Evolutionary conservation across 805 yeast genomes (phyloP), one percentile per base, ranked within the genome.

Genomic region (Candida sithepensis): DNA sequence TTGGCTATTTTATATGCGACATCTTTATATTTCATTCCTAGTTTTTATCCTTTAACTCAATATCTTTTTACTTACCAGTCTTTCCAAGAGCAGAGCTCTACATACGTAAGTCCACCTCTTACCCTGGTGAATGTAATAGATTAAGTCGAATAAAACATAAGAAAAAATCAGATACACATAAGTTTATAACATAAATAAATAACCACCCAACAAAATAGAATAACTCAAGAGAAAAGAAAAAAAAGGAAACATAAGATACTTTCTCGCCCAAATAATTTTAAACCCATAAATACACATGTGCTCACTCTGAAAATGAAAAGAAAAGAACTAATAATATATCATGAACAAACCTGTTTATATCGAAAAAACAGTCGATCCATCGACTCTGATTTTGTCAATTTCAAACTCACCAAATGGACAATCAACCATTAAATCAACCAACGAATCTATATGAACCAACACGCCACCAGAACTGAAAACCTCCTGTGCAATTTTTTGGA

Each of bases 401-500:
- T 60, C 64, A 32, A 73, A 50, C 4, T 59, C 63, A 1, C 74
- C 76, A 14, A 71, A 46, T 13, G 67, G 56, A 2, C 67, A 50
- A 6, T 48, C 39, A 2, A 70, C 51, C 34, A 59, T 41, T 12
- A 61, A 60, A 52, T 75, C 79, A 24, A 73, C 59, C 16, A 61
- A 48, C 2, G 77, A 69, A 32, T 68, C 64, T 37, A 73, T 67
- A 16, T 49, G 54, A 12, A 75, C 55, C 1, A 49, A 50, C 0
- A 75, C 66, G n/a, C 64, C 57, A 0, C 83, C 83, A 2, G 48
- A 46, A 7, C 62, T 47, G 21, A 79, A 44, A 2, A 79, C 63
- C 34, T 71, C 71, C 38, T 69, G 67, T n/a, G 74, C 60, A 12
- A 79, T 73, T 38, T 63, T 56, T 0, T 76, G 68, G 48, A 78